phyloP scores from a whole-genome alignment of 2,329 filamentous ascomycete species.

The Rutstroemia sp. region DNA sequence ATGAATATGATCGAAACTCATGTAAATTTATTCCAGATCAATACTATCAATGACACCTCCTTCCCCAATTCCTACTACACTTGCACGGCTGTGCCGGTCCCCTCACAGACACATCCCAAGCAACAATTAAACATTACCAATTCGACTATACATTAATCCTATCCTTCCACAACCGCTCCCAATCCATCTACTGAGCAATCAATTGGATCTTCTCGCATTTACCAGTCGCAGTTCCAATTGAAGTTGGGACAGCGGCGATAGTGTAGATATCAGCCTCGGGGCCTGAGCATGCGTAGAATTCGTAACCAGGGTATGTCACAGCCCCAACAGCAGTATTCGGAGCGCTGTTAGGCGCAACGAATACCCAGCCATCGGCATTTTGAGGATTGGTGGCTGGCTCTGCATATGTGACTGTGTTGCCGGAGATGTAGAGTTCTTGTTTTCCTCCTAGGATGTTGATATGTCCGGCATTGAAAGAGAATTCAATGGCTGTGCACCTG shows the following conservation, averaged over 20 bases:
- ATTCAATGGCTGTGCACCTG: background rate
- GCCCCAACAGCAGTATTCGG: background rate
- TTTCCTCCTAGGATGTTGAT: background rate
- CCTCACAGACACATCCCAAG: too few relatives aligned
- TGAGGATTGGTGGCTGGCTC: background rate
- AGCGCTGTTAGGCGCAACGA: background rate
- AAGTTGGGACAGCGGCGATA: background rate
- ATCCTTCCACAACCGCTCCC: background rate
- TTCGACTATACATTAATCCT: too few relatives aligned
- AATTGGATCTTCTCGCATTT: background rate
- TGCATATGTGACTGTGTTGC: background rate
- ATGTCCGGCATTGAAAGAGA: background rate
- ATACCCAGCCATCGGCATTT: background rate
- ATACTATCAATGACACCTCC: too few relatives aligned
- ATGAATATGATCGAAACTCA: too few relatives aligned
- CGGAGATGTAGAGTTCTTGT: background rate
- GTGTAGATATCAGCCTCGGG: background rate
- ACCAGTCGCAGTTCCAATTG: background rate
- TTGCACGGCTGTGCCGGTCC: too few relatives aligned
- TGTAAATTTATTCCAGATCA: too few relatives aligned
- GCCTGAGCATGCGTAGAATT: conserved; percentile 1
- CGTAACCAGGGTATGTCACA: background rate
- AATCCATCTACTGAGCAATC: background rate
- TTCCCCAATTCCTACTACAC: too few relatives aligned
- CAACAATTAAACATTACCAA: background rate